phyloP scores from a whole-genome alignment of 192 early-diverging fungal species.

The Chytriomyces hyalinus region DNA sequence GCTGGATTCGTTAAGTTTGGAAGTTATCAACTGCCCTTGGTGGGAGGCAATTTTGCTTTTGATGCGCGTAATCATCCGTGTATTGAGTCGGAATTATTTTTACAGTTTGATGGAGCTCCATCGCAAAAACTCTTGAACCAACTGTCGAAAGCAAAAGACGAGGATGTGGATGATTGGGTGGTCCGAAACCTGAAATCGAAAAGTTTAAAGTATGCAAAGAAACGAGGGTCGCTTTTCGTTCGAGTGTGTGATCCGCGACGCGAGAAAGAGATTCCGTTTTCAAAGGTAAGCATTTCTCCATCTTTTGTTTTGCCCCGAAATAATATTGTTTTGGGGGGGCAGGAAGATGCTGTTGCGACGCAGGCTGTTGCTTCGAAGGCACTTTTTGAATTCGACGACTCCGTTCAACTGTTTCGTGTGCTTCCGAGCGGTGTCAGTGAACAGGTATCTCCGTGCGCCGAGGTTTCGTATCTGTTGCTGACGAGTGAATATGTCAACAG shows the following conservation, averaged over 20 bases:
- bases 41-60: background rate
- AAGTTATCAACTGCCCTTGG: slow-evolving; percentile 12
- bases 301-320: background rate
- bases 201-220: slow-evolving; percentile 5
- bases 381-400: slow-evolving; percentile 26
- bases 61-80: background rate
- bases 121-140: background rate
- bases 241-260: slow-evolving; percentile 18
- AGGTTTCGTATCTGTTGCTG: background rate
- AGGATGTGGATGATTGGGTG: background rate
- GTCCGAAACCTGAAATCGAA: slow-evolving; percentile 8
- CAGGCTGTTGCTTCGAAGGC: background rate
- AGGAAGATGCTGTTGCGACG: slow-evolving; percentile 9
- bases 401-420: background rate
- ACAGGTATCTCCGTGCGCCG: background rate
- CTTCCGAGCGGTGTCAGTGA: slow-evolving; percentile 8
- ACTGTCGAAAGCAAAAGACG: background rate
- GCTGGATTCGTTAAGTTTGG: slow-evolving; percentile 17
- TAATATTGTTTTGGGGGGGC: background rate
- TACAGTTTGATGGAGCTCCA: slow-evolving; percentile 20
- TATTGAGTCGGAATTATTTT: background rate
- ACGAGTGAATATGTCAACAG: background rate
- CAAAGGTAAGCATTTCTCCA: background rate
- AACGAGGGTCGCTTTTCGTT: slow-evolving; percentile 9
- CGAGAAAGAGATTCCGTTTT: slow-evolving; percentile 9